These are phyloP conservation scores for Solanum chilense DNA, from an alignment of 257 asterid species.

Conservation along the genomic window DNA sequence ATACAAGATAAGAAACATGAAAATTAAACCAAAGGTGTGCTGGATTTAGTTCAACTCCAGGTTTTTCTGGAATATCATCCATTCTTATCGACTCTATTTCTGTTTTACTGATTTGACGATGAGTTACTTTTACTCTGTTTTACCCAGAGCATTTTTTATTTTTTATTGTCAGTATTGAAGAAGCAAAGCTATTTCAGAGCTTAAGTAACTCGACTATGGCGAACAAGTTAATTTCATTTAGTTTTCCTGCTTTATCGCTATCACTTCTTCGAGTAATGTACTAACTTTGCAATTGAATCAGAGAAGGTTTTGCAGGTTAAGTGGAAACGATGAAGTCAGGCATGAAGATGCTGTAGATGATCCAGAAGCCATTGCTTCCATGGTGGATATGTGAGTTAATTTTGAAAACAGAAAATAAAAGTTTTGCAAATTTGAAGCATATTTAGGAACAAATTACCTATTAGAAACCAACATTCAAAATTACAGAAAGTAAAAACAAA, in stretches of 20 bases:
- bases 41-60: not conserved
- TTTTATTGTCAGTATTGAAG: conserved; percentile 18
- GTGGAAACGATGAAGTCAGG: conserved; percentile 18
- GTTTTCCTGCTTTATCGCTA: not conserved
- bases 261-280: not conserved
- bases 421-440: not conserved
- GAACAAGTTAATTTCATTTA: conserved; percentile 23
- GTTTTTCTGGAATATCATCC: not conserved
- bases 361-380: conserved; percentile 60
- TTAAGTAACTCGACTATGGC: conserved; percentile 32
- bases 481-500: not conserved
- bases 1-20: not conserved
- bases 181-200: conserved; percentile 18
- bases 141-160: not conserved
- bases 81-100: not conserved
- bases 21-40: not conserved
- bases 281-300: not conserved
- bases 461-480: not conserved
- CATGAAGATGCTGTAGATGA: conserved; percentile 45
- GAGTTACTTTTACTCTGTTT: not conserved
- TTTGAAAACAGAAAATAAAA: not conserved
- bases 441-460: not conserved
- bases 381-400: conserved; percentile 54
- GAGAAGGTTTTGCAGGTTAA: conserved; percentile 20
- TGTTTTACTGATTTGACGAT: not conserved